phyloP scores from a whole-genome alignment of 2,329 filamentous ascomycete genomes.

The Colletotrichum trifolii region DNA sequence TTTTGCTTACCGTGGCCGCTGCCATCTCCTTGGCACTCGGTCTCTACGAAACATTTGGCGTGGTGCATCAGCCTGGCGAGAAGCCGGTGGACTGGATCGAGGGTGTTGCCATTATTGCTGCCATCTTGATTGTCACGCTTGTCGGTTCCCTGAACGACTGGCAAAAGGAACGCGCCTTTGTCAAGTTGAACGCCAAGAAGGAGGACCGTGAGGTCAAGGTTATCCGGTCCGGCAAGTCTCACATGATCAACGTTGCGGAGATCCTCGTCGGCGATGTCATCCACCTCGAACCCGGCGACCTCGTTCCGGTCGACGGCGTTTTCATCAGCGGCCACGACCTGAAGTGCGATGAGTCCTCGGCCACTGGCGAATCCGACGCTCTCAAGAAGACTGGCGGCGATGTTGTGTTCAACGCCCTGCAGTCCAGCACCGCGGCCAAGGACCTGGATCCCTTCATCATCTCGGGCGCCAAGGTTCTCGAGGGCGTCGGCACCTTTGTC shows the following conservation, averaged over 20 bases:
- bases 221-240: conserved; percentile 72
- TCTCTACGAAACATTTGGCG: conserved; percentile 72
- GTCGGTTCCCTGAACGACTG: conserved; percentile 74
- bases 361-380: conserved; percentile 79
- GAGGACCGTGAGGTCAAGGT: conserved; percentile 74
- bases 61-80: conserved; percentile 53
- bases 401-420: conserved; percentile 66
- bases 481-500: conserved; percentile 65
- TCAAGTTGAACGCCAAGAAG: conserved; percentile 70
- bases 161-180: conserved; percentile 75
- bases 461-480: conserved; percentile 65
- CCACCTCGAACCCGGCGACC: conserved; percentile 75
- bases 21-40: conserved; percentile 74
- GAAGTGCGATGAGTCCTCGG: conserved; percentile 78
- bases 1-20: conserved; percentile 73
- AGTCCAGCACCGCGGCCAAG: conserved; percentile 53
- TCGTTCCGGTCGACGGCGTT: conserved; percentile 77
- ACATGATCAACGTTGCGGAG: conserved; percentile 73
- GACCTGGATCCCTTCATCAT: conserved; percentile 75
- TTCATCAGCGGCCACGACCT: conserved; percentile 66
- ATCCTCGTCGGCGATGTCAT: conserved; percentile 77
- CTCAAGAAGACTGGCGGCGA: conserved; percentile 73
- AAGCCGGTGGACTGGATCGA: conserved; percentile 72
- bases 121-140: conserved; percentile 72
- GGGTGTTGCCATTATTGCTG: conserved; percentile 73